Base-by-base conservation (phyloP, 345 rosid genomes). In the Euclidium syriacum region DNA sequence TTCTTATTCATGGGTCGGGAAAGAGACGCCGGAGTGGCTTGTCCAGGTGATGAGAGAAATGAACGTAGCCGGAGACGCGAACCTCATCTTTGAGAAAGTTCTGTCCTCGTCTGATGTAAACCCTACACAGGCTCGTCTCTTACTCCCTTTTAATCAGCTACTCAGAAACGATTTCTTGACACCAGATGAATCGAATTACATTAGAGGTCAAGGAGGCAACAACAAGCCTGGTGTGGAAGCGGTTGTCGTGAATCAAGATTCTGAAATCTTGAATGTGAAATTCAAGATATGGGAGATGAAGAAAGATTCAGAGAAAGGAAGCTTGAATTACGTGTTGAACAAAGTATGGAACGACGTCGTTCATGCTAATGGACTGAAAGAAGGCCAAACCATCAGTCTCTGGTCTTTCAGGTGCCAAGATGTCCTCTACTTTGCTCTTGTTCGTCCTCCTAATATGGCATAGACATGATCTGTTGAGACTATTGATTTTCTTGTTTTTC, bases 381-480 rank as follows among this genome's bases (percentile, higher is more conserved):
- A 4, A 0, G 12, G 6, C 0, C 30, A 36, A 23, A 2, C 17
- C 8, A 15, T 56, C 35, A 27, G 64, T 18, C 9, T 66, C 11
- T 66, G 71, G 71, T 25, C 35, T n/a, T 66, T 66, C 25, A 44
- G 64, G 56, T 55, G 22, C 17, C 56, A 9, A 15, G 40, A 4
- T 33, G 0, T 29, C 17, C 71, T 56, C 64, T 56, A 40, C 8
- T 56, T 66, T 66, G 71, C 64, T 2, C 56, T 66, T 25, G 49
- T 61, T 47, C 44, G 10, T 60, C 39, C 54, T 58, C 29, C 40
- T 53, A 6, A 22, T 29, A 20, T 53, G 42, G 41, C 22, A 34
- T 33, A 61, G 11, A 10, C 25, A 16, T 23, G 46, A 44, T 47
- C 55, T 32, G 3, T 50, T 36, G 24, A 42, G n/a, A 42, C 47